A percentile compares a stretch with the other conserved stretches of the same genome.
These are phyloP conservation scores for Cadophora sp. DNA, from an alignment of 2,329 filamentous ascomycete species.

Conservation along the genomic window DNA sequence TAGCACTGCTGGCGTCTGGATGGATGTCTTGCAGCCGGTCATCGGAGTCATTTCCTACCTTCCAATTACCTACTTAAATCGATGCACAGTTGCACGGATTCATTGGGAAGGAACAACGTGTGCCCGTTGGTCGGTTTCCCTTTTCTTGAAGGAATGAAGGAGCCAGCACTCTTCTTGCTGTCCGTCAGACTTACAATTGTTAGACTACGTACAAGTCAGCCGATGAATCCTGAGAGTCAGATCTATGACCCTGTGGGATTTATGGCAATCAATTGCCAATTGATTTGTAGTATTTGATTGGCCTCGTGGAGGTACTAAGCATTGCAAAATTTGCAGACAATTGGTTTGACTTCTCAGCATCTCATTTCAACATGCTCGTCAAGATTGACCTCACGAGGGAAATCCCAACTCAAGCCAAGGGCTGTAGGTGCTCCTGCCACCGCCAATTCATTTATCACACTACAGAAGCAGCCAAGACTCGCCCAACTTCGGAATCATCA, in stretches of 20 bases:
- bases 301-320: not conserved
- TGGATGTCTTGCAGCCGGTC: constrained; percentile 14
- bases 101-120: constrained; percentile 5
- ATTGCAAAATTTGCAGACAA: no score
- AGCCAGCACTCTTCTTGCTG: not conserved
- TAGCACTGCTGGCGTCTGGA: not conserved
- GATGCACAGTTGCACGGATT: constrained; percentile 3
- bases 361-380: not conserved
- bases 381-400: not conserved
- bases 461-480: not conserved
- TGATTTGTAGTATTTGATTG: no score
- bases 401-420: not conserved
- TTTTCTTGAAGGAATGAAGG: not conserved
- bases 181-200: not conserved
- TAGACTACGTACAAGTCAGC: not conserved
- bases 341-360: not conserved
- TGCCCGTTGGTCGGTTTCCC: not conserved
- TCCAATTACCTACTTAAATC: not conserved
- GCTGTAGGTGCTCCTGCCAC: not conserved
- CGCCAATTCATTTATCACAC: no score
- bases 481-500: not conserved
- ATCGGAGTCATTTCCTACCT: not conserved
- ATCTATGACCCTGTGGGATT: not conserved
- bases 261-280: not conserved
- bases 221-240: not conserved